Evolutionary conservation across 2,329 filamentous ascomycete genomes (phyloP), one percentile per base, ranked within the genome.

Genomic region (Aspergillus ochraceoroseus): DNA sequence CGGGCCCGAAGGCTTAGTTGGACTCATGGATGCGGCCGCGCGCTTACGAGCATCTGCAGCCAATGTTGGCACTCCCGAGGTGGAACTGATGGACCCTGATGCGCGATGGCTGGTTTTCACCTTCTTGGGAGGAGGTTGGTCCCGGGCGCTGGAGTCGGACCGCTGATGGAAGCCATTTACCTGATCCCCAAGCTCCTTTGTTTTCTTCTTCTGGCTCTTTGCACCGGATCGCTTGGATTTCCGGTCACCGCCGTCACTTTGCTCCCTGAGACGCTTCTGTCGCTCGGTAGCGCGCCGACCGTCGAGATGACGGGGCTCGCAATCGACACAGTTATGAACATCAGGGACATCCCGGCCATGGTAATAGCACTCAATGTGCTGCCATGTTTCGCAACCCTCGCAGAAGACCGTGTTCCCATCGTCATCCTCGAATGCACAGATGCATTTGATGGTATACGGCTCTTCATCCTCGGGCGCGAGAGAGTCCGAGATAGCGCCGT

Each of bases 361-460:
- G 63, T 96, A 96, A 69, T 94, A 96, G 69, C 92, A 98, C 62
- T 88, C 83, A 57, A 95, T 94, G 67, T 98, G 92, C 68, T 98
- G 92, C 92, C 92, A 98, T 34, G 88, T 92, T 63, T 95, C 86
- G 74, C 92, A 98, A 44, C 76, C 79, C 63, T 96, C 92, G 74
- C 92, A 98, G 67, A 89, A 87, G 48, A 98, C 94, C 45, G 92
- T 98, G 67, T 87, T 90, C 67, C 92, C 92, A 73, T 98, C 92
- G 74, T 98, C 92, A 71, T 94, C 88, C 64, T 80, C 73, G 67
- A 85, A 95, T 64, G 82, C 82, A 70, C 92, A 98, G 56, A 96
- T 94, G 77, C 92, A 98, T 74, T 94, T 95, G 72, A 96, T 95
- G 44, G 87, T 94, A 66, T 94, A 94, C 47, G 68, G 68, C 47